Evolutionary conservation across 2,329 filamentous ascomycete species (phyloP).

Genomic region (Botrytis fabae): DNA sequence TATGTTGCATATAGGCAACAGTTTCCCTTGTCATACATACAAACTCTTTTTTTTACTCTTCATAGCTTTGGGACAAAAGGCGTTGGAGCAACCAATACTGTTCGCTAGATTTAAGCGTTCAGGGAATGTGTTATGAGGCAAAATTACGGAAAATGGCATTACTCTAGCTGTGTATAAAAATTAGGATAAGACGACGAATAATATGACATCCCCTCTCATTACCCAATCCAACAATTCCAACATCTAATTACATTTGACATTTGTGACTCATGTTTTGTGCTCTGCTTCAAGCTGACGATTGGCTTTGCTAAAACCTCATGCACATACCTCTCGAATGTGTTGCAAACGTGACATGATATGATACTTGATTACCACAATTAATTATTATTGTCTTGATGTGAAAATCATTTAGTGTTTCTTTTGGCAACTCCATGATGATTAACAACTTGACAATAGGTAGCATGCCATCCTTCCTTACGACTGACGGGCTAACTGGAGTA

Average conservation of each 20-base stretch:
- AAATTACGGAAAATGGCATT: conserved; percentile 37
- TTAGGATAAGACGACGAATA: conserved; percentile 51
- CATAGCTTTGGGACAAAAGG: conserved; percentile 41
- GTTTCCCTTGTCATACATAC: conserved; percentile 40
- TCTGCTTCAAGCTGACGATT: not conserved
- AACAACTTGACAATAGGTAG: not conserved
- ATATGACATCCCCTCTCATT: conserved; percentile 60
- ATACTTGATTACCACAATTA: not conserved
- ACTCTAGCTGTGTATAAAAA: conserved; percentile 43
- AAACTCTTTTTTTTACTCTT: conserved; percentile 35
- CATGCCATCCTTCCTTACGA: not conserved
- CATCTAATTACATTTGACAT: not conserved
- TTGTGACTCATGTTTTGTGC: not conserved
- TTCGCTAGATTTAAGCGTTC: conserved; percentile 34
- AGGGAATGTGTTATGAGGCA: conserved; percentile 36
- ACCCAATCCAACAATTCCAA: conserved; percentile 2
- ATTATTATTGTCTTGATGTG: not conserved
- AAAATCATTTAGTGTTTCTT: not conserved
- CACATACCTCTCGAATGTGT: not conserved
- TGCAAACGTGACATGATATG: not conserved
- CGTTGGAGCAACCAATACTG: conserved; percentile 39
- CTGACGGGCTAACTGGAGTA: not conserved
- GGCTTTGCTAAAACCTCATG: not conserved
- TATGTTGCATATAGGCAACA: conserved; percentile 41
- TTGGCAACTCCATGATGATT: not conserved